Base-by-base conservation (phyloP, 352 stramenopile species). In the Blastocystis sp. region DNA sequence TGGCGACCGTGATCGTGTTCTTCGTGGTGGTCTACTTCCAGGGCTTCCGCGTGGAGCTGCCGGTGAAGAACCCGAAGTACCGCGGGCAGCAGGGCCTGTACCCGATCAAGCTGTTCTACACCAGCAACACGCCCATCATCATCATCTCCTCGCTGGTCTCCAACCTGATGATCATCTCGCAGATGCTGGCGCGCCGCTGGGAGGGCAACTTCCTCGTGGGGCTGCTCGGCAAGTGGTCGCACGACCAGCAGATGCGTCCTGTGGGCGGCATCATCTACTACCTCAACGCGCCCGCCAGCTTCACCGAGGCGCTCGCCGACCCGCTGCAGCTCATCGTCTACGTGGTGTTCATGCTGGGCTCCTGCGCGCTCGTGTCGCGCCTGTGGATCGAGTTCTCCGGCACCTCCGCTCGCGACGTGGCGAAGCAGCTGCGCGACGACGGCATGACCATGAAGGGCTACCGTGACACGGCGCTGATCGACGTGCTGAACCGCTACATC, bases 101-200 rank as follows among this genome's bases (percentile, higher is more conserved):
- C 94, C 97, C 97, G 88, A 99, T 99, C 94, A 99, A 99, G 93
- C 93, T 99, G 3, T 99, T 99, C 91, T 99, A 99, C 94, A 99
- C 96, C 69, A 98, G 95, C 89, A 99, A 99, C 94, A 99, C 99
- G 96, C 28, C 28, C 28, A 34, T 34, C 28, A 34, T 34, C 28
- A 34, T 34, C 28, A 34, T 34, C 28, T 34, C 96, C 96, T 71
- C 98, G 99, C 91, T 99, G 99, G 89, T 92, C 99, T 61, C 96
- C 98, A 92, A 98, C 96, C 10, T 96, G 96, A 21, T 93, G 99
- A 99, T 99, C 92, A 95, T 99, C 89, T 98, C 94, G 90, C 96
- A 99, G 92, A 92, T 99, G 40, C 92, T 99, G n/a, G 98, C 98
- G 94, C 98, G 98, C 91, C 97, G 97, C 90, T 98, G 98, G 89